Base-by-base conservation (phyloP, 495 filamentous ascomycete species). In the Hamigera avellanea region DNA sequence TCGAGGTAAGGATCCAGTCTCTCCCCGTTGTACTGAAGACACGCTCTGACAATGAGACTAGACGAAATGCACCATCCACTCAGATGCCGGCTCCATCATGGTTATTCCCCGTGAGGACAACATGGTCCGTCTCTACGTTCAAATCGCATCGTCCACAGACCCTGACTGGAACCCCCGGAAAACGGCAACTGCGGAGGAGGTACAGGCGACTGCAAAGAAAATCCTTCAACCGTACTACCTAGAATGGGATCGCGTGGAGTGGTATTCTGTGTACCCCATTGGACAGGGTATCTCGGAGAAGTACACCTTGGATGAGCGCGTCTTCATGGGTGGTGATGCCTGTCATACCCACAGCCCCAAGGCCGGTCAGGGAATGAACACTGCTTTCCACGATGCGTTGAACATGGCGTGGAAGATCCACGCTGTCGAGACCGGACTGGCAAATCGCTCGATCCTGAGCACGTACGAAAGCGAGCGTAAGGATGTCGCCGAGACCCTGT, bases 41-140 rank as follows among this genome's bases (percentile, higher is more conserved):
- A n/a, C n/a, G n/a, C n/a, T n/a, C n/a, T 2, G 41, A 59, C 26
- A 56, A 46, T 61, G 35, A 67, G 59, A 27, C 42, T n/a, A 87
- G 86, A 89, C 87, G 69, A 94, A 94, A 73, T 93, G 86, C 59
- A 94, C 85, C 0, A 78, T 80, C 40, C 72, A 75, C 49, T 74
- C 70, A 4, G 61, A 73, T 39, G 57, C 59, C 15, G 82, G 82
- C 14, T 80, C 75, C n/a, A 69, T 87, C 44, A 83, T 87, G 75
- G 66, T 83, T 14, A 81, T 87, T 33, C 82, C 82, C 6, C 72
- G 82, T 37, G 81, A 85, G 43, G 78, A 93, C 81, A 78, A 79
- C 54, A 67, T 82, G 49, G 79, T 84, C 28, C 76, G 81, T 13
- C 57, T 88, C 5, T 88, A 86, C 48, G 81, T 85, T 26, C 81